These are phyloP conservation scores for Trametes elegans DNA, from an alignment of 768 basidiomycete genomes.

Conservation along the genomic window DNA sequence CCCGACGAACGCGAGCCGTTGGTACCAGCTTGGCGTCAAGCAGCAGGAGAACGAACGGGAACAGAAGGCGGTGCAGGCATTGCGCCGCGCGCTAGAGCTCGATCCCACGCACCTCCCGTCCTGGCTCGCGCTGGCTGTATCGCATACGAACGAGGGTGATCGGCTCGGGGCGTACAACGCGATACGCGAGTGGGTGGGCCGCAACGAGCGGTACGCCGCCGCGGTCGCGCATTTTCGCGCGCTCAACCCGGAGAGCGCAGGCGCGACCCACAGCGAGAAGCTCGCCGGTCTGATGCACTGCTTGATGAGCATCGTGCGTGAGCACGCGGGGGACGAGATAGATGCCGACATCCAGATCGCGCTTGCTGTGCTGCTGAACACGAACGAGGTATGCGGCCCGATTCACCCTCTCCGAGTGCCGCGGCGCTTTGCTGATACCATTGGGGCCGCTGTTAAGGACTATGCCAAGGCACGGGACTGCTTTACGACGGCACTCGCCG, in stretches of 20 bases:
- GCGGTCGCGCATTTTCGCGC: constrained; percentile 42
- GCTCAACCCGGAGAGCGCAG: constrained; percentile 31
- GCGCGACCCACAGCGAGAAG: constrained; percentile 34
- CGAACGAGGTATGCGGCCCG: constrained; percentile 66
- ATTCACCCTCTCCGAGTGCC: neutral
- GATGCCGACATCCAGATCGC: constrained; percentile 97
- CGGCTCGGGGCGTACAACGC: constrained; percentile 71
- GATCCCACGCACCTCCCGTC: constrained; percentile 74
- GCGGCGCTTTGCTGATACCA: neutral
- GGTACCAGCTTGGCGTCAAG: constrained; percentile 93
- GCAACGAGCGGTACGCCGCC: constrained; percentile 54
- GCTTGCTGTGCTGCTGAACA: constrained; percentile 88
- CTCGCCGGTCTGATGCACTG: constrained; percentile 64
- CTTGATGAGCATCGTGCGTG: constrained; percentile 78
- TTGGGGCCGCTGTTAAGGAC: constrained; percentile 56
- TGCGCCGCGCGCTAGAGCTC: constrained; percentile 76
- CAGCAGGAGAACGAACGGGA: constrained; percentile 99
- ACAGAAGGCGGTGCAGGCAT: constrained; percentile 81
- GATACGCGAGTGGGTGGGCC: constrained; percentile 80
- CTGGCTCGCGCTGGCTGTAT: constrained; percentile 90
- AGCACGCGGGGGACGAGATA: constrained; percentile 53
- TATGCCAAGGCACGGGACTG: constrained; percentile 93
- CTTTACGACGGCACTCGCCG: constrained; percentile 83
- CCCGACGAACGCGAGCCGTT: constrained; percentile 65
- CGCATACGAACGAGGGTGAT: constrained; percentile 86